Base-by-base conservation (phyloP, 129 eudicot genomes). In the Apium graveolens region DNA sequence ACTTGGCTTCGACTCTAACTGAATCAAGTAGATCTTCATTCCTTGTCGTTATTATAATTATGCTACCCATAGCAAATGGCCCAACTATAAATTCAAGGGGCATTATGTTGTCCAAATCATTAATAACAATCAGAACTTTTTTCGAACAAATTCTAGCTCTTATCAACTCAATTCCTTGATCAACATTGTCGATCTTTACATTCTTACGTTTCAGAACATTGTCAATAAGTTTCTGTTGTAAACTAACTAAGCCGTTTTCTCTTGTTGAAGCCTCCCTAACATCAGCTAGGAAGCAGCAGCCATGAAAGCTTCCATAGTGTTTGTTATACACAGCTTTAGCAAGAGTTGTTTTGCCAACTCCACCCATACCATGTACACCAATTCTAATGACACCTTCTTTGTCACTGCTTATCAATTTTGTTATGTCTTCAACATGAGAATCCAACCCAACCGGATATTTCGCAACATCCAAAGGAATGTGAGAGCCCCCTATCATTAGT, bases 31-130 rank as follows among this genome's bases (percentile, higher is more conserved):
- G 12, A 32, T 49, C 29, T 12, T n/a, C 20, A 27, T 81, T 55
- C 44, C 80, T 17, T 76, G 84, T 81, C 35, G 80, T 81, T 7
- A 81, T 46, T 7, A 76, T 17, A 5, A 76, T 26, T 12, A 53
- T 27, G 44, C 84, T 68, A 18, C 80, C 76, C 5, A 0, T 5
- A 66, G 70, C 84, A 76, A 81, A 81, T 43, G 44, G 53, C 5
- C 80, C 79, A 8, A 18, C 80, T 68, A 81, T 63, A 4, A 73
- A 78, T 1, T 75, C 16, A 1, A 73, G 1, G 10, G 0, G 24
- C 0, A 0, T 73, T 26, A 34, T 0, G 46, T 76, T 32, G 18
- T 51, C 49, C 3, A 48, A 20, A 48, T 68, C 55, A 75, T 81
- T 76, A n/a, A 73, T 14, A 73, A 73, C 53, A 39, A 42, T 42